Base-by-base conservation (phyloP, 1,284 basidiomycete species). In the Schizopora paradoxa region DNA sequence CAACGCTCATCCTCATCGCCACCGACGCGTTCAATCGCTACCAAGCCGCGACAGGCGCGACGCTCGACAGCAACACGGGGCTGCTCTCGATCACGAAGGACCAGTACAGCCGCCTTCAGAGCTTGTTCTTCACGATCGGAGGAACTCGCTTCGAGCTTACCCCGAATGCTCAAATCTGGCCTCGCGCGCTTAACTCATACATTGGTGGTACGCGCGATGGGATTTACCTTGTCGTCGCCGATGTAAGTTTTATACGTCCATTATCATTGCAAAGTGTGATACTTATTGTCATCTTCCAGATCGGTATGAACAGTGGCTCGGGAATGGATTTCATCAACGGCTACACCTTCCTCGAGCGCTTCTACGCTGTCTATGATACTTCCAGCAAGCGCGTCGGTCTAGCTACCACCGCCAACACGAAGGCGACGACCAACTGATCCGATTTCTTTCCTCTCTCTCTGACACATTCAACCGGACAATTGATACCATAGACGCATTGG, bases 391-490 rank as follows among this genome's bases (percentile, higher is more conserved):
- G 65, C 14, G 66, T 82, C 48, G 78, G 79, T 16, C 69, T 82
- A 43, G 77, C 79, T 10, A 72, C 65, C 29, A 80, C 78, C 2
- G 50, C 63, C 2, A 74, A 68, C 64, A 83, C 80, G n/a, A 55
- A 46, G 19, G 65, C 77, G 10, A 79, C 69, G 23, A 66, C 63
- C 47, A 82, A 82, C 62, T 81, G 62, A 63, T 16, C n/a, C n/a
- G n/a, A n/a, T n/a, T n/a, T n/a, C n/a, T n/a, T n/a, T n/a, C n/a
- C n/a, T n/a, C n/a, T n/a, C n/a, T n/a, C n/a, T n/a, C n/a, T n/a
- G n/a, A n/a, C n/a, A n/a, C n/a, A n/a, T n/a, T n/a, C n/a, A n/a
- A n/a, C n/a, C n/a, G n/a, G n/a, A n/a, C n/a, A n/a, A n/a, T n/a
- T n/a, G n/a, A n/a, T n/a, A n/a, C n/a, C n/a, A n/a, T n/a, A n/a